Base-by-base conservation (phyloP, 148 eudicot species). In the Pouteria glomerata region DNA sequence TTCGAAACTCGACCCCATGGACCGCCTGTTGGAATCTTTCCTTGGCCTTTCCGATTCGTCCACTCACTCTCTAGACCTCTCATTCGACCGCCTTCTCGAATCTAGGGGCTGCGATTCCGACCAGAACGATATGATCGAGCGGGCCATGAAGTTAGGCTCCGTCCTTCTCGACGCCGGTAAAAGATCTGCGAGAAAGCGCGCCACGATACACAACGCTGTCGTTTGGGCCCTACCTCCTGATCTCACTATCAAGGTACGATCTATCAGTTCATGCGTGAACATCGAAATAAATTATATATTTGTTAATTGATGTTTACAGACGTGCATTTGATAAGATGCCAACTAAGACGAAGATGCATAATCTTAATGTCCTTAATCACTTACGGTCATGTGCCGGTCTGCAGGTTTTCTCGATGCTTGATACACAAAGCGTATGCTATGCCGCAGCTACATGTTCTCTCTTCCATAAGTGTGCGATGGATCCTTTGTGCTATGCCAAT, bases 361-460 rank as follows among this genome's bases (percentile, higher is more conserved):
- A 57, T 57, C 67, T 61, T 63, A 56, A 3, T 56, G 50, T 53
- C n/a, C 29, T 47, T 71, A 19, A 71, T 31, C 44, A 6, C 29
- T 27, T 24, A 37, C 63, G 30, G 18, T 45, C 59, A 15, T 29
- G 26, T 77, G 11, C 45, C 64, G 62, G 21, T 71, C 26, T 72
- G 71, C 69, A 88, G 92, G 84, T 88, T 11, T 85, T 88, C 57
- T 79, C 92, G 8, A 74, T 84, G 83, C 84, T 88, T 71, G 89
- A 88, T 69, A 85, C 86, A 0, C 86, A 78, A 72, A 85, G 85
- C 47, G 78, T 88, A 51, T 83, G 83, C 63, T 66, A 78, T 67
- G 92, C 86, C n/a, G 92, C 86, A 27, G 86, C 89, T 31, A 53
- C 92, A 0, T 84, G 84, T 76, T 80, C 86, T 16, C 78, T 88